These are phyloP conservation scores for Gentiana dahurica DNA, from an alignment of 257 asterid species.

Conservation along the genomic window DNA sequence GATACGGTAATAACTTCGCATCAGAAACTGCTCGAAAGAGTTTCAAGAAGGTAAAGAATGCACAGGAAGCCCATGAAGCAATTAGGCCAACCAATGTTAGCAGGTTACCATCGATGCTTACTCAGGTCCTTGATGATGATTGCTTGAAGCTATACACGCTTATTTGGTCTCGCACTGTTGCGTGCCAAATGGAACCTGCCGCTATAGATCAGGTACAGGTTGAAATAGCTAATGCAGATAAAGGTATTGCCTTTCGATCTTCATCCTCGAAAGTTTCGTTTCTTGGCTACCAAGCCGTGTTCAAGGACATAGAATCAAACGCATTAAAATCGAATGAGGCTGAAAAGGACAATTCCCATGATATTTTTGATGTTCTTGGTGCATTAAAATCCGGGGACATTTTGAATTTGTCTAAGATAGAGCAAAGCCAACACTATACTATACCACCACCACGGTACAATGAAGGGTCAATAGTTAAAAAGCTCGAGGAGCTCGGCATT, in stretches of 20 bases:
- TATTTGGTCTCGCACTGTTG: conserved; percentile 77
- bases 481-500: conserved; percentile 92
- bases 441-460: conserved; percentile 77
- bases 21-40: conserved; percentile 49
- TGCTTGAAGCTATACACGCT: conserved; percentile 67
- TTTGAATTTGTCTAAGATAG: conserved; percentile 40
- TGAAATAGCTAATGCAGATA: conserved; percentile 50
- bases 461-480: conserved; percentile 72
- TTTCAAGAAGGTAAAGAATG: conserved; percentile 81
- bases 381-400: conserved; percentile 43
- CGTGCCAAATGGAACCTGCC: conserved; percentile 93
- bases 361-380: conserved; percentile 41
- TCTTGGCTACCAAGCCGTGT: conserved; percentile 62
- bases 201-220: conserved; percentile 55
- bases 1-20: conserved; percentile 61
- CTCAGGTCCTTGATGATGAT: conserved; percentile 68
- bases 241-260: conserved; percentile 52
- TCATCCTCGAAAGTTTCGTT: conserved; percentile 57
- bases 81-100: conserved; percentile 84
- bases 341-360: conserved; percentile 21
- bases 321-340: conserved; percentile 25
- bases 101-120: conserved; percentile 63
- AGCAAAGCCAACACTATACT: conserved; percentile 62
- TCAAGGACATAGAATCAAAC: conserved; percentile 51
- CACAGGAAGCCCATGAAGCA: conserved; percentile 99